Percentiles rank a stretch among this genome's conserved stretches.
These are phyloP conservation scores for Oryza meyeriana DNA, from an alignment of 176 grass and related monocot species.

Conservation along the genomic window DNA sequence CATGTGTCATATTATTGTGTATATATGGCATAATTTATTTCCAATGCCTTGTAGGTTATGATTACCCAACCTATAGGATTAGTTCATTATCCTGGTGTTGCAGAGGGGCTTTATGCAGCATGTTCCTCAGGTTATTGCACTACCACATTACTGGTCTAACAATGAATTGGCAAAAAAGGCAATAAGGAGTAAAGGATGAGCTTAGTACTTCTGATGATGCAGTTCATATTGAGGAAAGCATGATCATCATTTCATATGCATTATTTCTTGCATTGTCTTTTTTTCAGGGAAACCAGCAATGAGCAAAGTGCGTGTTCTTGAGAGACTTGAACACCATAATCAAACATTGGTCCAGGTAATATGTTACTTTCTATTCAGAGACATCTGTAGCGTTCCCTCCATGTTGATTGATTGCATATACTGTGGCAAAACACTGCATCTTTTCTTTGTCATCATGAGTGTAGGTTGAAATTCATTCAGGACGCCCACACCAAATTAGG, in stretches of 20 bases:
- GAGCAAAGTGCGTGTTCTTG: constrained; percentile 83
- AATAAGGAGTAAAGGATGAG: not conserved
- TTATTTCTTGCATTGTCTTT: constrained; percentile 11
- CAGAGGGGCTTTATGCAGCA: constrained; percentile 77
- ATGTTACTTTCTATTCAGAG: constrained; percentile 3
- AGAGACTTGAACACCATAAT: constrained; percentile 57
- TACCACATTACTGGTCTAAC: not conserved
- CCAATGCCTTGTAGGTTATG: constrained; percentile 45
- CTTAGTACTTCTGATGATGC: constrained; percentile 5
- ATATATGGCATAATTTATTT: constrained; percentile 22
- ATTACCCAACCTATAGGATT: constrained; percentile 82
- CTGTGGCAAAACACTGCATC: not conserved
- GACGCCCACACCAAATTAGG: constrained; percentile 79
- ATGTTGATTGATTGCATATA: not conserved
- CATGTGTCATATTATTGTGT: not conserved
- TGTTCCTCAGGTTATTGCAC: constrained; percentile 62
- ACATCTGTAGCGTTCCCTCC: not conserved
- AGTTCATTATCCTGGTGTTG: constrained; percentile 79
- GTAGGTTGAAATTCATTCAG: constrained; percentile 89
- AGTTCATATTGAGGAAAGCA: not conserved
- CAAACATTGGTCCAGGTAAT: constrained; percentile 75
- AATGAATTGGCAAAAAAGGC: not conserved
- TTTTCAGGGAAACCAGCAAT: constrained; percentile 80
- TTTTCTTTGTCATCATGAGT: not conserved
- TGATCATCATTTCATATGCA: constrained; percentile 11